Percentiles rank a stretch among this genome's conserved stretches.
These are phyloP conservation scores for Paramecium sexaurelia DNA, from an alignment of 73 alveolate species.

Conservation along the genomic window DNA sequence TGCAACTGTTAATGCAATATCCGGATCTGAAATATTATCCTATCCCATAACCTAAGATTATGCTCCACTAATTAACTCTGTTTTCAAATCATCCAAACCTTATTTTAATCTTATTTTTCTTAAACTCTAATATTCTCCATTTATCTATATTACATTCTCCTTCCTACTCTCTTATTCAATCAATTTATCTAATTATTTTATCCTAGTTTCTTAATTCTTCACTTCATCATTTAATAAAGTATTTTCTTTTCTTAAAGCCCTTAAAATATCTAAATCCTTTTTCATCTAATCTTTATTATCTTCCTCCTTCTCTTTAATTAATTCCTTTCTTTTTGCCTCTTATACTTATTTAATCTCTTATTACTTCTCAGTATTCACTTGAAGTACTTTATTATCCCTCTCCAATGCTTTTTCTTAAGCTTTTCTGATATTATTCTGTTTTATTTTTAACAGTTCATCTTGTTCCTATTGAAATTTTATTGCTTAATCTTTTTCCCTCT, in stretches of 20 bases:
- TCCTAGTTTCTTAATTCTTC: neutral
- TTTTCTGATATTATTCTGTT: neutral
- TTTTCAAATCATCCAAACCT: neutral
- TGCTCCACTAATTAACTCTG: neutral
- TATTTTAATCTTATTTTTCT: neutral
- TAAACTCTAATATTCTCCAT: conserved; percentile 11
- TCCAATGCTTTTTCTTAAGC: conserved; percentile 3
- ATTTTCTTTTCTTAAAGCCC: conserved; percentile 24
- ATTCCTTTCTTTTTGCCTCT: conserved; percentile 1
- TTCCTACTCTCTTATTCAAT: conserved; percentile 17
- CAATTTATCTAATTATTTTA: neutral
- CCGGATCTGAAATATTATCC: neutral
- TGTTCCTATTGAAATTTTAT: neutral
- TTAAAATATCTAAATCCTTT: neutral
- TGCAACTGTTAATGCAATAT: neutral
- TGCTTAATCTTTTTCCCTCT: neutral
- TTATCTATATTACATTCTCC: neutral
- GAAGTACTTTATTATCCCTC: conserved; percentile 16
- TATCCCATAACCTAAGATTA: neutral
- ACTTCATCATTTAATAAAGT: neutral
- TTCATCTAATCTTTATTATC: conserved; percentile 8
- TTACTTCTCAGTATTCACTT: neutral
- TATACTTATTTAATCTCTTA: conserved; percentile 29
- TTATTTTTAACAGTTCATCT: conserved; percentile 21
- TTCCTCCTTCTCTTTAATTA: conserved; percentile 8